phyloP scores from a whole-genome alignment of 768 basidiomycete genomes.

The Chalciporus chontae region DNA sequence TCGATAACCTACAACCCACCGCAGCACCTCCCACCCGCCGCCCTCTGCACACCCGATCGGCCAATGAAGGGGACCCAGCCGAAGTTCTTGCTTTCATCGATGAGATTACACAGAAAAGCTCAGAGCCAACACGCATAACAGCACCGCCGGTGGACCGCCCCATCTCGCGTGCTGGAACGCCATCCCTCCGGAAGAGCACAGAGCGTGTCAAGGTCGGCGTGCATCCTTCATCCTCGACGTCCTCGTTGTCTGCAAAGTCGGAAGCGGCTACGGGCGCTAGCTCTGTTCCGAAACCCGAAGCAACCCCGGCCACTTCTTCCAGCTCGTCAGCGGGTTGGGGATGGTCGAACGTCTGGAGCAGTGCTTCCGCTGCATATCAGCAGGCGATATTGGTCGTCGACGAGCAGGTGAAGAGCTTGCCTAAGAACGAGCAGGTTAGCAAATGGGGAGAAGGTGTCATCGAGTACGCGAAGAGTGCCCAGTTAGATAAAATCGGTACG shows the following conservation, averaged over 20 bases:
- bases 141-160: slow-evolving; percentile 53
- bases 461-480: slow-evolving; percentile 84
- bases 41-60: slow-evolving; percentile 20
- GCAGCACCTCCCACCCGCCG: slow-evolving; percentile 24
- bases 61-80: slow-evolving; percentile 62
- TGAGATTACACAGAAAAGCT: slow-evolving; percentile 90
- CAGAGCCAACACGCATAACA: slow-evolving; percentile 65
- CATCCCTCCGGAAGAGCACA: slow-evolving; percentile 69
- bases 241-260: slow-evolving; percentile 37
- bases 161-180: slow-evolving; percentile 64
- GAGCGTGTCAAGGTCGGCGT: slow-evolving; percentile 69
- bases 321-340: slow-evolving; percentile 53
- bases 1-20: slow-evolving; percentile 73
- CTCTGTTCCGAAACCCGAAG: slow-evolving; percentile 19
- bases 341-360: slow-evolving; percentile 89
- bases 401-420: slow-evolving; percentile 86
- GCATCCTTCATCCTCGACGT: slow-evolving; percentile 37
- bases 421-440: slow-evolving; percentile 81
- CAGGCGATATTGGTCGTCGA: slow-evolving; percentile 88
- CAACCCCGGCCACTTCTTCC: slow-evolving; percentile 11
- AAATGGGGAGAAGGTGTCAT: slow-evolving; percentile 86
- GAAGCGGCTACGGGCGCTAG: slow-evolving; percentile 28
- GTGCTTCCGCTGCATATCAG: slow-evolving; percentile 80
- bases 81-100: slow-evolving; percentile 92
- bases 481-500: slow-evolving; percentile 87